Conservation (phyloP, 2,329 filamentous ascomycete species). For the Aspergillus tamarii region DNA sequence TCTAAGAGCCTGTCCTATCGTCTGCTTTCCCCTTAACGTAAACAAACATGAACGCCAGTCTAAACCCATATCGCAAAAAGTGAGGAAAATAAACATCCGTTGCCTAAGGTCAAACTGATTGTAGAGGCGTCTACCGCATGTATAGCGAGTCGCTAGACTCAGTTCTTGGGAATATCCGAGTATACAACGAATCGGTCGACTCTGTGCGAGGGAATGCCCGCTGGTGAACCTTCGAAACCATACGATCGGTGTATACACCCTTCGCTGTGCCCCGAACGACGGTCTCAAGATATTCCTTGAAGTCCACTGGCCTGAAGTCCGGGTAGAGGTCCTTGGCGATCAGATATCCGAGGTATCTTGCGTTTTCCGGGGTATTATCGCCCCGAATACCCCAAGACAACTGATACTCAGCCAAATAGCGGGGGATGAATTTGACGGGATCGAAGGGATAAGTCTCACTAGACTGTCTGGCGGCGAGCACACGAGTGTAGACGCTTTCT, state of each 20-base stretch:
- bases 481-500: conserved; percentile 38
- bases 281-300: conserved; percentile 45
- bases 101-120: not conserved
- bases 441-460: conserved; percentile 43
- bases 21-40: not conserved
- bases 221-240: conserved; percentile 40
- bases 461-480: conserved; percentile 38
- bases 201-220: conserved; percentile 40
- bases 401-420: conserved; percentile 48
- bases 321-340: conserved; percentile 58
- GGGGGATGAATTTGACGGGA: conserved; percentile 39
- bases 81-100: not conserved
- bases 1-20: not conserved
- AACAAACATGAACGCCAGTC: conserved; percentile 11
- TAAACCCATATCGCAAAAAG: conserved; percentile 1
- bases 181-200: conserved; percentile 40
- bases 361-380: conserved; percentile 58
- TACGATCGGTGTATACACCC: conserved; percentile 41
- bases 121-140: conserved; percentile 30
- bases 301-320: conserved; percentile 48
- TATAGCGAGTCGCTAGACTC: conserved; percentile 41
- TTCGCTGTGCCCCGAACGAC: conserved; percentile 46
- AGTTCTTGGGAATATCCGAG: conserved; percentile 39
- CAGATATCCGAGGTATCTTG: conserved; percentile 59
- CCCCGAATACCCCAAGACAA: conserved; percentile 53